These are phyloP conservation scores for Pluteus cervinus DNA, from an alignment of 768 basidiomycete species.

Conservation along the genomic window DNA sequence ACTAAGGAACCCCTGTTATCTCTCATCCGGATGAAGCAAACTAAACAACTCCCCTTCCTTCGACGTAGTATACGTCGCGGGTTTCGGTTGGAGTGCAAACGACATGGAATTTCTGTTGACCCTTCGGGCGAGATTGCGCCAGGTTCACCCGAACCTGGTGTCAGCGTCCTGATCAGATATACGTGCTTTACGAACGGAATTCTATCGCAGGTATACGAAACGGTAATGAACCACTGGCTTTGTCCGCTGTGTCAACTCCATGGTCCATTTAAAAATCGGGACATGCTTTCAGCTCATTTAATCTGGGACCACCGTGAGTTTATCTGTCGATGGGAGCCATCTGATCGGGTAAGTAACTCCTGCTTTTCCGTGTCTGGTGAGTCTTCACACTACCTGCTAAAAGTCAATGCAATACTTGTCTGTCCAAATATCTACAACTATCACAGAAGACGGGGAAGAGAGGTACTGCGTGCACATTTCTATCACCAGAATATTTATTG, in stretches of 20 bases:
- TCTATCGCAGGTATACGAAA: conserved; percentile 11
- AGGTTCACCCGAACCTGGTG: too few relatives aligned
- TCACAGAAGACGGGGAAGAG: background rate
- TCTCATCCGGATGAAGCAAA: too few relatives aligned
- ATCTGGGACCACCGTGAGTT: conserved; percentile 18
- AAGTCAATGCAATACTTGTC: too few relatives aligned
- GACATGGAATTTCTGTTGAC: conserved; percentile 26
- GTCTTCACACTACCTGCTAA: too few relatives aligned
- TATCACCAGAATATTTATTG: too few relatives aligned
- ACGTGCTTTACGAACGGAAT: conserved; percentile 3
- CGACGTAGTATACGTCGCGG: conserved; percentile 42
- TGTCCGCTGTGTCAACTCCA: conserved; percentile 22
- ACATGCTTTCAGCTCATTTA: conserved; percentile 21
- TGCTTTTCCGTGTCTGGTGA: too few relatives aligned
- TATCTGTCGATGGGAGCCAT: conserved; percentile 16
- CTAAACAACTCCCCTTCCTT: conserved; percentile 48
- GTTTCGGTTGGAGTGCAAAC: conserved; percentile 39
- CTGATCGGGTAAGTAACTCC: too few relatives aligned
- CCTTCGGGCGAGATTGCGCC: conserved; percentile 13
- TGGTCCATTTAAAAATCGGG: conserved; percentile 14
- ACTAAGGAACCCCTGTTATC: too few relatives aligned
- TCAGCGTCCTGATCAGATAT: conserved; percentile 20
- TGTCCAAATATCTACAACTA: too few relatives aligned
- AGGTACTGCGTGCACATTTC: conserved; percentile 5
- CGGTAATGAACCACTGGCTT: conserved; percentile 13